Percentiles rank a stretch among this genome's conserved stretches.
Conservation (phyloP, 257 asterid species). For the Salvia miltiorrhiza region DNA sequence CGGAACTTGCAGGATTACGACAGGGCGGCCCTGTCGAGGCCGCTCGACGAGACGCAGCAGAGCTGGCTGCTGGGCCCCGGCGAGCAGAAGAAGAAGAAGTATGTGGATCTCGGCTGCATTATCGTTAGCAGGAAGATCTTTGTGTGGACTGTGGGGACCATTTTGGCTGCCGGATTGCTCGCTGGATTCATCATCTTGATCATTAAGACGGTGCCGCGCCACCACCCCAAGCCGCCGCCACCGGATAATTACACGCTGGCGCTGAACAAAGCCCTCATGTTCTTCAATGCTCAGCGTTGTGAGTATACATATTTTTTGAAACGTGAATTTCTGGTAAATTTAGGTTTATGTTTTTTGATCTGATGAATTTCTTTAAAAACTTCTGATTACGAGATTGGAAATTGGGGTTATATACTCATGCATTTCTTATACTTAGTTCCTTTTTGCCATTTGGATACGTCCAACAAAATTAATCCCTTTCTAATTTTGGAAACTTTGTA, state of each 20-base stretch:
- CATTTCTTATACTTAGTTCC: neutral
- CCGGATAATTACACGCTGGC: conserved; percentile 92
- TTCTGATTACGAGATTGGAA: neutral
- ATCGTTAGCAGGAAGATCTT: conserved; percentile 87
- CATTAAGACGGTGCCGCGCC: conserved; percentile 80
- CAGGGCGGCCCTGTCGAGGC: conserved; percentile 90
- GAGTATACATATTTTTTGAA: conserved; percentile 25
- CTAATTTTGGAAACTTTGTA: too few relatives aligned
- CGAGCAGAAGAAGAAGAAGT: conserved; percentile 96
- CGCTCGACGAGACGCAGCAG: conserved; percentile 93
- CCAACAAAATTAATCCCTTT: too few relatives aligned
- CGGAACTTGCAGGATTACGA: conserved; percentile 83
- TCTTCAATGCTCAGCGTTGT: conserved; percentile 94
- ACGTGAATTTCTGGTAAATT: neutral
- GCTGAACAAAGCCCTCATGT: conserved; percentile 84
- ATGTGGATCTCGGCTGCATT: conserved; percentile 96
- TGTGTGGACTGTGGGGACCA: conserved; percentile 76
- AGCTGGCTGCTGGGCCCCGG: conserved; percentile 97
- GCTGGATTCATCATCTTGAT: conserved; percentile 82
- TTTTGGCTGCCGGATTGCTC: conserved; percentile 66
- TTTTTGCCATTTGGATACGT: too few relatives aligned
- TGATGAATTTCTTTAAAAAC: neutral
- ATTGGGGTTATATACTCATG: neutral
- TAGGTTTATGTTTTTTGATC: conserved; percentile 1
- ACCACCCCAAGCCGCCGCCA: conserved; percentile 64